phyloP scores from a whole-genome alignment of 2,329 filamentous ascomycete genomes.

The Fusarium coicis region DNA sequence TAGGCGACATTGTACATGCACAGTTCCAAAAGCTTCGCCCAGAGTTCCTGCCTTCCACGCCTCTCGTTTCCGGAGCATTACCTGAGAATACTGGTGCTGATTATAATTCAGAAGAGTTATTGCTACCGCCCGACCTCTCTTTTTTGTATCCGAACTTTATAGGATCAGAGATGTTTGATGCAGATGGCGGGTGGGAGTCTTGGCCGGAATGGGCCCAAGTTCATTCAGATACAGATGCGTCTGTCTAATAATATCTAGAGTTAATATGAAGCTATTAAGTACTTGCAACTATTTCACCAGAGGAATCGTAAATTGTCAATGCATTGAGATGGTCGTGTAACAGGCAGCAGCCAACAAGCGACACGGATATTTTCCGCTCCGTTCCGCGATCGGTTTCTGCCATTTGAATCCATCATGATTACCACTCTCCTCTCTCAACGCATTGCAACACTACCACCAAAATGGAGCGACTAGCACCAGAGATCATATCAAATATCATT shows the following conservation, averaged over 20 bases:
- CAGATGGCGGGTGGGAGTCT: constrained; percentile 2
- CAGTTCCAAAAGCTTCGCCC: constrained; percentile 39
- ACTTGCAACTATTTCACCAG: too few species aligned
- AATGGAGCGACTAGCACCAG: neutral
- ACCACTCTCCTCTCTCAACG: neutral
- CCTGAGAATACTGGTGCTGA: neutral
- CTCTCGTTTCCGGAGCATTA: neutral
- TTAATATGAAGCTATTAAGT: neutral
- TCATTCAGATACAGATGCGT: neutral
- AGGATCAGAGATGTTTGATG: constrained; percentile 10
- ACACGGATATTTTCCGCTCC: neutral
- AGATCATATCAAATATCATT: constrained; percentile 9
- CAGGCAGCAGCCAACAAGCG: neutral
- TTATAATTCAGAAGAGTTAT: neutral
- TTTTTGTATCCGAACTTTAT: constrained; percentile 21
- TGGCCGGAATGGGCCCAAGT: constrained; percentile 18
- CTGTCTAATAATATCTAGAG: neutral
- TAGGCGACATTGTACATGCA: constrained; percentile 39
- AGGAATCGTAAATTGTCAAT: neutral
- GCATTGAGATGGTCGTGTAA: neutral
- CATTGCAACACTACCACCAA: too few species aligned
- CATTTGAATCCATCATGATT: neutral
- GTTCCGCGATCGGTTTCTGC: neutral
- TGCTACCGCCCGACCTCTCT: constrained; percentile 8
- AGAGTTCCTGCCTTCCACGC: neutral